Percentiles rank a stretch among this genome's conserved stretches.
These are phyloP conservation scores for Colletotrichum theobromicola DNA, from an alignment of 2,329 filamentous ascomycete species.

Conservation along the genomic window DNA sequence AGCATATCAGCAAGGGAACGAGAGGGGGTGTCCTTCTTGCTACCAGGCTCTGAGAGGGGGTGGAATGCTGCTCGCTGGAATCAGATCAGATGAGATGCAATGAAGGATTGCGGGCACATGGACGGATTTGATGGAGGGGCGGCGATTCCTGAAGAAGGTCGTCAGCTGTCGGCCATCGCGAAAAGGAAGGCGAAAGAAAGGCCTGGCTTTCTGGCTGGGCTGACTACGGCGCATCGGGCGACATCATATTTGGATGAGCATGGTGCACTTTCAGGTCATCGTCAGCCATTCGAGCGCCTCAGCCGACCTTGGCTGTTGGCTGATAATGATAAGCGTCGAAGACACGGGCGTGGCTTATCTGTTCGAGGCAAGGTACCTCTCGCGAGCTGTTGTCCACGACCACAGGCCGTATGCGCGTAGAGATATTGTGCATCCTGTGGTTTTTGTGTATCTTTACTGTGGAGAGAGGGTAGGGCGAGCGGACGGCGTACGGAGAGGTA, in stretches of 20 bases:
- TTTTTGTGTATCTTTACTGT: conserved; percentile 2
- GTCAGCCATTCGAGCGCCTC: neutral
- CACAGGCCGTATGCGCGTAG: neutral
- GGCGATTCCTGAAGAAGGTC: neutral
- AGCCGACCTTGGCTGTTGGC: neutral
- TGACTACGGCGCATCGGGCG: neutral
- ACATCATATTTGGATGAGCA: neutral
- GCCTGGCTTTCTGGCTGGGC: neutral
- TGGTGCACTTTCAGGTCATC: neutral
- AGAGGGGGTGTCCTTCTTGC: neutral
- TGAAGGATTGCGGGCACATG: neutral
- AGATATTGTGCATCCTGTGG: neutral
- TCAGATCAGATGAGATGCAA: conserved; percentile 10
- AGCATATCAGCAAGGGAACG: neutral
- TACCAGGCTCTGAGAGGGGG: neutral
- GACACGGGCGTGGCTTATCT: neutral
- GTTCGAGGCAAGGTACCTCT: neutral
- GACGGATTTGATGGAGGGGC: neutral
- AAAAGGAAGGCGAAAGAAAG: neutral
- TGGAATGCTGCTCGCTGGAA: neutral
- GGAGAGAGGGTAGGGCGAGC: neutral
- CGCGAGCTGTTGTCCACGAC: neutral
- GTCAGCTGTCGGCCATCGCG: neutral
- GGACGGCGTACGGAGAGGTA: neutral
- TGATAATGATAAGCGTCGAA: neutral